Base-by-base conservation (phyloP, 345 rosid species). In the Dimocarpus longan region DNA sequence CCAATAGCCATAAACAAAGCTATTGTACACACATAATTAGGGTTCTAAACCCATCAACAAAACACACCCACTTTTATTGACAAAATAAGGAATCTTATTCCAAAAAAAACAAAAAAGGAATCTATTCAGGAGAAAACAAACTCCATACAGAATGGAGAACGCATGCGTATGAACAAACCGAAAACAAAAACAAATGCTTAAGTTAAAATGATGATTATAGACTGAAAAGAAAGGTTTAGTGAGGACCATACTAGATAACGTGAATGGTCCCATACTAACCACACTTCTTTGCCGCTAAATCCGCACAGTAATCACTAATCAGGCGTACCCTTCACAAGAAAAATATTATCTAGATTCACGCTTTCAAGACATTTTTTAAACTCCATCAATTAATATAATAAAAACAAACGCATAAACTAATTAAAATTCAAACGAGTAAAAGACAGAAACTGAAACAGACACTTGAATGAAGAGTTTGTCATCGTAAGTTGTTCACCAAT, bases 171-270 rank as follows among this genome's bases (percentile, higher is more conserved):
- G 77, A 74, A 40, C 39, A 24, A 46, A 60, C 68, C 40, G 73
- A 72, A 46, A 39, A 3, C 18, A 73, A 28, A 70, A 6, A 15
- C 15, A 60, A 57, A 71, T 28, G 15, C 32, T 28, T 21, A 16
- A 16, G 60, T 54, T 54, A 50, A 56, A 19, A 80, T 24, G 46
- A 76, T 72, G 39, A 69, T 26, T 37, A 66, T 24, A 73, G n/a
- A 44, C 16, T 15, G 50, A 46, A 39, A 52, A 65, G 13, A 11
- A 42, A 50, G 43, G 77, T 50, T 72, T 69, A 77, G 77, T 71
- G 42, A 81, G 90, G 90, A 87, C 87, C 88, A 90, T 79, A 79
- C 90, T 87, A 83, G 22, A 66, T 78, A 85, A 84, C 86, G 85
- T 79, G 82, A 87, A 86, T 87, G 91, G 90, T 86, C 87, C 87